phyloP scores from a whole-genome alignment of 768 basidiomycete genomes.

The Phallus indusiatus region DNA sequence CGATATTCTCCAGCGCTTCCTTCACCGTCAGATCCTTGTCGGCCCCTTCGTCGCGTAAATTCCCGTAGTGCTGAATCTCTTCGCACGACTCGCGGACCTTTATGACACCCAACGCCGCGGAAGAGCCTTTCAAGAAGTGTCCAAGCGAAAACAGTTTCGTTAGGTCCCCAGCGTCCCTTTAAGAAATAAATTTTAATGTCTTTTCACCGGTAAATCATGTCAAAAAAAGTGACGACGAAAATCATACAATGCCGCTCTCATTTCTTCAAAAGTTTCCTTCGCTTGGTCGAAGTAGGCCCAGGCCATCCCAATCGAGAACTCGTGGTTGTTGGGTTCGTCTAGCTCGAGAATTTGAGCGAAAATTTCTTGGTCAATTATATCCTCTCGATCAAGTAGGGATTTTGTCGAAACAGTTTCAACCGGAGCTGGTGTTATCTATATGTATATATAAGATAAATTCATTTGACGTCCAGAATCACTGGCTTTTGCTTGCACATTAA shows the following conservation, averaged over 20 bases:
- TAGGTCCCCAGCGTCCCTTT: constrained; percentile 54
- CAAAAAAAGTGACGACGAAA: background rate
- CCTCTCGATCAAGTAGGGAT: background rate
- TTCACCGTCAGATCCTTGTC: constrained; percentile 28
- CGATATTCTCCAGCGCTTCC: constrained; percentile 51
- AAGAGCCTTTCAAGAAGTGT: constrained; percentile 96
- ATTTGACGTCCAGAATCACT: no score
- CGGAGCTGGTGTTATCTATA: background rate
- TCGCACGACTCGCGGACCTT: constrained; percentile 83
- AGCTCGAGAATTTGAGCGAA: constrained; percentile 87
- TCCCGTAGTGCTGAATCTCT: constrained; percentile 82
- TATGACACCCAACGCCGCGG: constrained; percentile 80
- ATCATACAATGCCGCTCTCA: constrained; percentile 72
- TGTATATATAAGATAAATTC: no score
- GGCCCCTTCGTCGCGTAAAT: constrained; percentile 48
- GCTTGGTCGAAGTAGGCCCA: constrained; percentile 78
- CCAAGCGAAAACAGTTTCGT: constrained; percentile 63
- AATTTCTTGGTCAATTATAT: constrained; percentile 64
- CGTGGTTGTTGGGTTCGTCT: constrained; percentile 62
- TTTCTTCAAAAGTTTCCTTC: constrained; percentile 58
- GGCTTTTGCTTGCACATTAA: no score
- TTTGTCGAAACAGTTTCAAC: background rate
- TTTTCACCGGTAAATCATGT: background rate
- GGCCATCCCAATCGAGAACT: constrained; percentile 76
- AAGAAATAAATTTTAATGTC: constrained; percentile 9